These are phyloP conservation scores for Suillus lakei DNA, from an alignment of 768 basidiomycete species.

Conservation along the genomic window DNA sequence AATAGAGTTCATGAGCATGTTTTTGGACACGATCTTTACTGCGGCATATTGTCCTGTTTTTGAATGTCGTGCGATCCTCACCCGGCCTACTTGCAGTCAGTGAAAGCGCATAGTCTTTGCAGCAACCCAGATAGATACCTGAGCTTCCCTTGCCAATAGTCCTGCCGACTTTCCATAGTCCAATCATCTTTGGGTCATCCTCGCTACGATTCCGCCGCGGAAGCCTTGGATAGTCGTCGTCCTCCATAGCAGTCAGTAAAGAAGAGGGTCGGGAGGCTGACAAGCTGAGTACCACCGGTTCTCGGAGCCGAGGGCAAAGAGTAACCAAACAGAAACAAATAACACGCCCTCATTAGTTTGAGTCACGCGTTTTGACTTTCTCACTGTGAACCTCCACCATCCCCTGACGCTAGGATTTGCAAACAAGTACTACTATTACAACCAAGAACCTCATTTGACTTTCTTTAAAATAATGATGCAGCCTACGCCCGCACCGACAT, in stretches of 20 bases:
- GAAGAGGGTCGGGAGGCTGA: neutral
- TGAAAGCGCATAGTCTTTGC: neutral
- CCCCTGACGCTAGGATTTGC: neutral
- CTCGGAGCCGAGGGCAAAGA: neutral
- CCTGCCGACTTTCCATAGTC: slow-evolving; percentile 82
- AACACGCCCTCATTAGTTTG: slow-evolving; percentile 17
- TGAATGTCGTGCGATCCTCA: slow-evolving; percentile 87
- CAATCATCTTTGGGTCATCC: slow-evolving; percentile 70
- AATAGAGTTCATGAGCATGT: slow-evolving; percentile 64
- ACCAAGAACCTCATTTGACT: neutral
- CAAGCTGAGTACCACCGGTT: neutral
- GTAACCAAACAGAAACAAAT: slow-evolving; percentile 22
- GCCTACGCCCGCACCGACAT: slow-evolving; percentile 70
- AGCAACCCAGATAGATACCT: slow-evolving; percentile 47
- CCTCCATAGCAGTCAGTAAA: slow-evolving; percentile 4
- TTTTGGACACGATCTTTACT: slow-evolving; percentile 92
- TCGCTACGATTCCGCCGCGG: slow-evolving; percentile 33
- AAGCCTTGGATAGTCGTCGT: slow-evolving; percentile 32
- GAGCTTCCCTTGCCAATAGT: slow-evolving; percentile 85
- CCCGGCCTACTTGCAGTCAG: slow-evolving; percentile 64
- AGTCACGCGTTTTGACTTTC: slow-evolving; percentile 8
- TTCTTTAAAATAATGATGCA: slow-evolving; percentile 49
- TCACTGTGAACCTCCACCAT: neutral
- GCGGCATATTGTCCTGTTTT: slow-evolving; percentile 90
- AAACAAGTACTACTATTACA: neutral